Conservation (phyloP, 441 rosid genomes). For the Omphalea diandra region DNA sequence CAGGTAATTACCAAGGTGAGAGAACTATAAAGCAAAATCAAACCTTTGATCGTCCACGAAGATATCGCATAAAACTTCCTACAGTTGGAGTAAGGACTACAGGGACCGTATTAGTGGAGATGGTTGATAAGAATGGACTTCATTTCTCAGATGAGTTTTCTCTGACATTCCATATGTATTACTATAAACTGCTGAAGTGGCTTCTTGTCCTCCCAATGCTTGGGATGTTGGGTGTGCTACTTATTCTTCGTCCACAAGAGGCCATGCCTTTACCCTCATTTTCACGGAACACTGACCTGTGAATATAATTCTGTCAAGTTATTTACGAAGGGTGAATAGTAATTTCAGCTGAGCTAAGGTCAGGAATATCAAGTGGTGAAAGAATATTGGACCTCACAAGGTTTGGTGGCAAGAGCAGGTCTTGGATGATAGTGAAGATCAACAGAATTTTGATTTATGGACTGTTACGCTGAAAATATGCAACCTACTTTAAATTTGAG, state of each 20-base stretch:
- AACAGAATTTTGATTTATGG: slow-evolving; percentile 21
- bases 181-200: slow-evolving; percentile 96
- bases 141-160: slow-evolving; percentile 97
- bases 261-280: slow-evolving; percentile 91
- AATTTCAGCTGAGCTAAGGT: slow-evolving; percentile 10
- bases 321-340: slow-evolving; percentile 13
- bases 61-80: slow-evolving; percentile 74
- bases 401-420: too few species aligned
- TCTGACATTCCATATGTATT: slow-evolving; percentile 95
- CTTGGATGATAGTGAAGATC: slow-evolving; percentile 8
- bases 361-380: slow-evolving; percentile 1
- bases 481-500: slow-evolving; percentile 32
- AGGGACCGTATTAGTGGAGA: slow-evolving; percentile 91
- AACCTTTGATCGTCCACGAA: slow-evolving; percentile 67
- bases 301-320: slow-evolving; percentile 32
- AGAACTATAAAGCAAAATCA: slow-evolving; percentile 70
- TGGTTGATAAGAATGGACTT: slow-evolving; percentile 91
- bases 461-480: slow-evolving; percentile 25
- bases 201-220: slow-evolving; percentile 97
- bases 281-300: slow-evolving; percentile 82
- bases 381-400: not conserved
- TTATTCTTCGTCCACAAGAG: slow-evolving; percentile 90
- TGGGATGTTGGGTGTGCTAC: slow-evolving; percentile 87
- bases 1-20: slow-evolving; percentile 95
- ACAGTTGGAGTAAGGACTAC: slow-evolving; percentile 92